Conservation (phyloP, 2,329 filamentous ascomycete species). For the Uncinocarpus reesii region DNA sequence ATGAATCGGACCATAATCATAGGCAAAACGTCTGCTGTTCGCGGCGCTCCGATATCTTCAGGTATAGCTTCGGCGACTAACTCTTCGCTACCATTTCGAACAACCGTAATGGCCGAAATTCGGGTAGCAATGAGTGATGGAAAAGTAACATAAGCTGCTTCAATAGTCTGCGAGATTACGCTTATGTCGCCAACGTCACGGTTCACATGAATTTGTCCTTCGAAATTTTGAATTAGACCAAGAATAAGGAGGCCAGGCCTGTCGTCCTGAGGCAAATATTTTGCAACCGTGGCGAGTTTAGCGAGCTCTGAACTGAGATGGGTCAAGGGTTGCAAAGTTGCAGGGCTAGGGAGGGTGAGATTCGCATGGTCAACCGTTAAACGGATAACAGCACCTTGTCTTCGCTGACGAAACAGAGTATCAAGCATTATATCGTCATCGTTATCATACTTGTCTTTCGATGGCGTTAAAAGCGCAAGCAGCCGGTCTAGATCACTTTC, state of each 20-base stretch:
- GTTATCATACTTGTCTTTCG: slow-evolving; percentile 76
- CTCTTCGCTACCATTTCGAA: slow-evolving; percentile 58
- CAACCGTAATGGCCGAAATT: slow-evolving; percentile 51
- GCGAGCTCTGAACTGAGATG: slow-evolving; percentile 67
- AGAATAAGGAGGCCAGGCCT: slow-evolving; percentile 77
- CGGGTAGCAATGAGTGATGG: slow-evolving; percentile 75
- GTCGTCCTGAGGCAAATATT: slow-evolving; percentile 93
- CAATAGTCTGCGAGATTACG: slow-evolving; percentile 51
- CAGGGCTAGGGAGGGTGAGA: slow-evolving; percentile 51
- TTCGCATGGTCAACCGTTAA: slow-evolving; percentile 56
- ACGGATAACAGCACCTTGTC: slow-evolving; percentile 74
- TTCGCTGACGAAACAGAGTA: slow-evolving; percentile 72
- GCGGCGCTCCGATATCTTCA: slow-evolving; percentile 21
- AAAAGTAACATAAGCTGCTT: slow-evolving; percentile 71
- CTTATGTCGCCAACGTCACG: slow-evolving; percentile 57
- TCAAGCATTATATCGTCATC: slow-evolving; percentile 94
- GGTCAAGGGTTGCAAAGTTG: slow-evolving; percentile 57
- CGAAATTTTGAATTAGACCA: slow-evolving; percentile 53
- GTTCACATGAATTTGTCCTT: slow-evolving; percentile 53
- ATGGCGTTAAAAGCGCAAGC: slow-evolving; percentile 78
- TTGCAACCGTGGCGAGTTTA: slow-evolving; percentile 75
- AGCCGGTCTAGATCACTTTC: slow-evolving; percentile 73
- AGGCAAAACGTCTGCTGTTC: slow-evolving; percentile 31
- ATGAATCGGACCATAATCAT: slow-evolving; percentile 84
- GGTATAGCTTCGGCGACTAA: slow-evolving; percentile 55